These are phyloP conservation scores for Paecilomyces sp. DNA, from an alignment of 2,329 filamentous ascomycete species.

Conservation along the genomic window DNA sequence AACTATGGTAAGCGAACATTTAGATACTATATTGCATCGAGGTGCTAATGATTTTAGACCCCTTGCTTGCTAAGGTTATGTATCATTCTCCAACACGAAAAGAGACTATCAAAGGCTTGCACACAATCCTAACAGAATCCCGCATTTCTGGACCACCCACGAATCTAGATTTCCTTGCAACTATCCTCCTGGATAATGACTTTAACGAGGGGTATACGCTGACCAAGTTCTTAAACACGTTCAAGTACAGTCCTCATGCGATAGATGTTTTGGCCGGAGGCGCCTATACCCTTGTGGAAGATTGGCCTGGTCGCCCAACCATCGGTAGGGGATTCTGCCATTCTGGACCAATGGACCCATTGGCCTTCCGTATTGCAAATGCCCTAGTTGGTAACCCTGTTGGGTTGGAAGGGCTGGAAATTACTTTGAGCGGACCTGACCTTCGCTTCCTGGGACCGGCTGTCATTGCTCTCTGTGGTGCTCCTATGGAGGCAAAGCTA, in stretches of 20 bases:
- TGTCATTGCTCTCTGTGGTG: conserved; percentile 51
- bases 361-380: conserved; percentile 54
- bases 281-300: conserved; percentile 53
- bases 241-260: conserved; percentile 43
- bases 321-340: conserved; percentile 54
- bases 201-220: conserved; percentile 48
- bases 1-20: conserved; percentile 43
- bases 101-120: conserved; percentile 40
- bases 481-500: conserved; percentile 45
- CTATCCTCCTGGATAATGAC: conserved; percentile 39
- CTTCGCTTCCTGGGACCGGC: conserved; percentile 49
- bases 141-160: conserved; percentile 48
- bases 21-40: conserved; percentile 1
- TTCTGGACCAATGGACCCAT: conserved; percentile 54
- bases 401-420: conserved; percentile 50
- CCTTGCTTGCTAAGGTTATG: conserved; percentile 54
- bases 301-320: conserved; percentile 50
- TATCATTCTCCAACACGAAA: conserved; percentile 39
- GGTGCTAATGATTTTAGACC: conserved; percentile 28
- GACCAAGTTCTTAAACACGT: conserved; percentile 49
- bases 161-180: conserved; percentile 50
- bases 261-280: conserved; percentile 53
- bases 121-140: conserved; percentile 37
- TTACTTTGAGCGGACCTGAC: conserved; percentile 54
- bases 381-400: conserved; percentile 50